These are phyloP conservation scores for Globisporangium sylvaticum DNA, from an alignment of 352 stramenopile genomes.

Conservation along the genomic window DNA sequence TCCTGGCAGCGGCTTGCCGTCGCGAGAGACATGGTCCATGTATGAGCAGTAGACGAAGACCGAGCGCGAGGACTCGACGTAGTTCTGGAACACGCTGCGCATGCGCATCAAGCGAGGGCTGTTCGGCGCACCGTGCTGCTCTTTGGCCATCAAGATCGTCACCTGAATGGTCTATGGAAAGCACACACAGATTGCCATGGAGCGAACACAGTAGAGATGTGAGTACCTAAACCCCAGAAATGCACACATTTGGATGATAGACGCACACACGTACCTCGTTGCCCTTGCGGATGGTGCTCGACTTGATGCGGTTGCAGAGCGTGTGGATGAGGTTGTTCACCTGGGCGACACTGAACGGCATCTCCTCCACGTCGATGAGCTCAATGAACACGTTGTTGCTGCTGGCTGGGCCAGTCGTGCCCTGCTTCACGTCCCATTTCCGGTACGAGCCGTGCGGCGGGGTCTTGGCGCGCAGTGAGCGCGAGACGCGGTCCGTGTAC, in stretches of 20 bases:
- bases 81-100: constrained; percentile 6
- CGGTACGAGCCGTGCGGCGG: not conserved
- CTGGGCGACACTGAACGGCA: constrained; percentile 9
- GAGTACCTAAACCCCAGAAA: too few relatives aligned
- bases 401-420: not conserved
- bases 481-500: constrained; percentile 5
- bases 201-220: too few relatives aligned
- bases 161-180: not conserved
- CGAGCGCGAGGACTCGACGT: constrained; percentile 3
- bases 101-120: not conserved
- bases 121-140: not conserved
- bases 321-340: constrained; percentile 6
- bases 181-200: too few relatives aligned
- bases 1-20: not conserved
- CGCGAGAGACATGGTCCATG: not conserved
- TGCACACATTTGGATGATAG: too few relatives aligned
- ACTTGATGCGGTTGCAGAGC: constrained; percentile 1
- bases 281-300: not conserved
- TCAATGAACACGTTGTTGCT: constrained; percentile 1
- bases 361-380: constrained; percentile 7
- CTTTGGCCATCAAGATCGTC: constrained; percentile 5
- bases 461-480: not conserved
- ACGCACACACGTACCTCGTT: too few relatives aligned
- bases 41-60: constrained; percentile 3
- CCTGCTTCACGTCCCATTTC: constrained; percentile 1